phyloP scores from a whole-genome alignment of 2,329 filamentous ascomycete species.

The Exophiala oligosperma region DNA sequence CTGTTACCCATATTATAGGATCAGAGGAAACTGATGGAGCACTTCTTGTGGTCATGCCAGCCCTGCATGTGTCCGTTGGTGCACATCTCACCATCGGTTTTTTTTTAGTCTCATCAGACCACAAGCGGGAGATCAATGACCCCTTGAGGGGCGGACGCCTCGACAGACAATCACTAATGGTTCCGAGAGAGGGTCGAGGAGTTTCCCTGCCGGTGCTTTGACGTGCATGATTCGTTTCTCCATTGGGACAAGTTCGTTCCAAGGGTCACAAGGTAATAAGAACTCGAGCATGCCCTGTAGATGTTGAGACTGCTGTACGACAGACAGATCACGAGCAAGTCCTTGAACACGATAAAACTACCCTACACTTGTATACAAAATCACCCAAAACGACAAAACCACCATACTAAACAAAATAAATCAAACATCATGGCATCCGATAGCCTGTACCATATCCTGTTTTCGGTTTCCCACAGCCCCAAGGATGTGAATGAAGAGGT shows the following conservation, averaged over 20 bases:
- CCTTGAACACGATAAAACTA: background rate
- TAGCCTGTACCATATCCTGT: slow-evolving; percentile 32
- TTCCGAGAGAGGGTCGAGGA: background rate
- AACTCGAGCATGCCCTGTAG: background rate
- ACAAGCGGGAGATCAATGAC: background rate
- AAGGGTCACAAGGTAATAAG: background rate
- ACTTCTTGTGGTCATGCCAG: background rate
- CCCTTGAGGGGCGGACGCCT: background rate
- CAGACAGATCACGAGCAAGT: background rate
- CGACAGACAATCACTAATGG: background rate
- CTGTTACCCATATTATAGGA: background rate
- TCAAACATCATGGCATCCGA: slow-evolving; percentile 17
- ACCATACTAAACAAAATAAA: background rate
- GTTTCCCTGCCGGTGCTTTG: background rate
- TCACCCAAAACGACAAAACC: background rate
- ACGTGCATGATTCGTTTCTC: background rate
- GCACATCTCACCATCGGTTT: background rate
- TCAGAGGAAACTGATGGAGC: background rate
- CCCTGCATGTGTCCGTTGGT: background rate
- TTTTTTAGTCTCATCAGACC: background rate
- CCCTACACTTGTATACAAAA: background rate
- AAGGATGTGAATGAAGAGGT: slow-evolving; percentile 30
- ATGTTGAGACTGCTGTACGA: background rate
- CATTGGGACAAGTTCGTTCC: background rate
- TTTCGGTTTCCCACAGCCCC: slow-evolving; percentile 28